phyloP scores from a whole-genome alignment of 2,329 filamentous ascomycete genomes.

The Malbranchea zuffiana region DNA sequence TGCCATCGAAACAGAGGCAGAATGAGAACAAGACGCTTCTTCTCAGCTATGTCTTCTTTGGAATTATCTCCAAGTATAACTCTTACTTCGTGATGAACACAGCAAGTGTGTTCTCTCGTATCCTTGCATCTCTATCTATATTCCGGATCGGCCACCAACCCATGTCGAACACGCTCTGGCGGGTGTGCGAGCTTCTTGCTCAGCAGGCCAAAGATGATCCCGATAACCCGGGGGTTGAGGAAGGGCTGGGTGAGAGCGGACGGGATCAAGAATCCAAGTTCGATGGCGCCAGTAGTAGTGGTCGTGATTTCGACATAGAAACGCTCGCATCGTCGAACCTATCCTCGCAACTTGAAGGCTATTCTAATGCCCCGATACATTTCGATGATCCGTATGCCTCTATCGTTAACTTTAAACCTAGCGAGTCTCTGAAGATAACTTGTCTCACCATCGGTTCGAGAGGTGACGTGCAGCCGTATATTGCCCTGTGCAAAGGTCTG shows the following conservation, averaged over 20 bases:
- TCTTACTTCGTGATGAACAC: slow-evolving; percentile 6
- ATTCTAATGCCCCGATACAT: slow-evolving; percentile 51
- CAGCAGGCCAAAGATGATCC: slow-evolving; percentile 5
- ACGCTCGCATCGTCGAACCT: slow-evolving; percentile 18
- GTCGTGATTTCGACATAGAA: slow-evolving; percentile 21
- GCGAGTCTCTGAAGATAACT: slow-evolving; percentile 67
- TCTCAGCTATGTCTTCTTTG: too few species aligned
- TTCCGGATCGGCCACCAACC: slow-evolving; percentile 1
- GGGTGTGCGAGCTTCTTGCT: slow-evolving; percentile 11
- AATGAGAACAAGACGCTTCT: too few species aligned
- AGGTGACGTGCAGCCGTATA: slow-evolving; percentile 95
- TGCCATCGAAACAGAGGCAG: too few species aligned
- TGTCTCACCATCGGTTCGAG: slow-evolving; percentile 93
- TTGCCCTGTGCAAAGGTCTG: slow-evolving; percentile 84
- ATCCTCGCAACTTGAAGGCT: slow-evolving; percentile 19
- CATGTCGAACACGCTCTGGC: slow-evolving; percentile 10
- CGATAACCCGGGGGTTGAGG: neutral
- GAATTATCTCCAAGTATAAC: too few species aligned
- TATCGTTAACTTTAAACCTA: slow-evolving; percentile 81
- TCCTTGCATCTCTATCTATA: slow-evolving; percentile 6
- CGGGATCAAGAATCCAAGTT: neutral
- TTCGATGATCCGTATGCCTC: slow-evolving; percentile 86
- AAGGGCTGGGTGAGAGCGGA: neutral
- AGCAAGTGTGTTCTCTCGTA: slow-evolving; percentile 8
- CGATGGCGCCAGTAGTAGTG: neutral